Evolutionary conservation across 345 rosid species (phyloP), one percentile per base, ranked within the genome.

Genomic region (Linum trigynum): DNA sequence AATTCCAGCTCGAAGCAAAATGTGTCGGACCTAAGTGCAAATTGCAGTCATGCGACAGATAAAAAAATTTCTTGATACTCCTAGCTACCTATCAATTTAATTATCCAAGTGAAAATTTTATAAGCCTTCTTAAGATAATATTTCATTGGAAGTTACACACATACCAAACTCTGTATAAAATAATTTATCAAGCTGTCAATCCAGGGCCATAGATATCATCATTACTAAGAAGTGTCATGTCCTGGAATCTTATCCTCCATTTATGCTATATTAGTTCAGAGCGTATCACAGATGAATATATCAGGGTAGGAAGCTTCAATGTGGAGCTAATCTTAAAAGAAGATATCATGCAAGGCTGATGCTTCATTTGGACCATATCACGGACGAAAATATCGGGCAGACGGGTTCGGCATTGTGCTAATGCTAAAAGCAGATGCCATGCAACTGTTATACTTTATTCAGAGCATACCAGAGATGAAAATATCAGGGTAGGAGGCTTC

Each of bases 401-500:
- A 95, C 77, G 88, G 97, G 83, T 90, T 90, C 77, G 85, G 76
- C 57, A 92, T 86, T 61, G 97, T 85, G 77, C 90, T 94, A 75
- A 94, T 90, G 77, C 97, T 92, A 74, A 92, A 85, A 17, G 97
- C 97, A 77, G 98, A 88, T 72, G 90, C 77, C 89, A 75, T 81
- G 86, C 97, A 86, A 70, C 97, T 90, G 68, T 92, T 97, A 74
- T 85, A 86, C 81, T 23, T 23, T 23, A 23, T 69, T 65, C 70
- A 65, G 68, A 83, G 81, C 94, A 72, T 88, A 94, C 99, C 80
- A 63, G 67, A 67, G 89, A 86, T 74, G 99, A 90, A 97, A 97
- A 94, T 82, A 94, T 90, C 75, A 94, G 90, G 35, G 99, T 96
- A 69, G 92, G 96, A 76, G 88, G 97, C 84, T 90, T 90, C 78